Conservation (phyloP, 805 yeast species). For the Starmerella vitae region DNA sequence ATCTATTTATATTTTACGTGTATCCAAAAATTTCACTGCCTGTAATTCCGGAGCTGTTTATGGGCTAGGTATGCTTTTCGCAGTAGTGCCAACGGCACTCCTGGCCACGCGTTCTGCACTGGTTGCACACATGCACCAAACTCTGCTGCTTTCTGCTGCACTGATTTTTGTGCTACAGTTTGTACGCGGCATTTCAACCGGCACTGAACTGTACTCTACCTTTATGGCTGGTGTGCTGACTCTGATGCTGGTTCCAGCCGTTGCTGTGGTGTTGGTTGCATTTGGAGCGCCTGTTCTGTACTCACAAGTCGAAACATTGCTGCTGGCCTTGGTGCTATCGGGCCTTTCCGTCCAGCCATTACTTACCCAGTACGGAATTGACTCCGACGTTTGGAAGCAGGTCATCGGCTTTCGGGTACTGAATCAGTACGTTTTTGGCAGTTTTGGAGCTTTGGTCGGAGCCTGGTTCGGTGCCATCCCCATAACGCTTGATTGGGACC, state of each 20-base stretch:
- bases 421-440: slow-evolving; percentile 24
- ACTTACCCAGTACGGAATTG: slow-evolving; percentile 41
- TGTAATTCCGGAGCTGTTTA: too few species aligned
- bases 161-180: slow-evolving; percentile 7
- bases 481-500: slow-evolving; percentile 94
- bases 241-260: slow-evolving; percentile 23
- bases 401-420: slow-evolving; percentile 24
- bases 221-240: slow-evolving; percentile 24
- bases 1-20: too few species aligned
- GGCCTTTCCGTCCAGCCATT: slow-evolving; percentile 50
- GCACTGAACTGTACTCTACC: slow-evolving; percentile 20
- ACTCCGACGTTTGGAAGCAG: slow-evolving; percentile 35
- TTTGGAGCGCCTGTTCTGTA: slow-evolving; percentile 71
- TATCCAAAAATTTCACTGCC: too few species aligned
- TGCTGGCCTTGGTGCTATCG: slow-evolving; percentile 50
- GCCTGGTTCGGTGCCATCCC: slow-evolving; percentile 91
- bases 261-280: slow-evolving; percentile 34
- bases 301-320: slow-evolving; percentile 38
- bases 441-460: slow-evolving; percentile 42
- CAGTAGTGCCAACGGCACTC: slow-evolving; percentile 12
- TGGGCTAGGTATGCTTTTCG: slow-evolving; percentile 19
- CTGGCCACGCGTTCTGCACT: slow-evolving; percentile 15
- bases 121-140: slow-evolving; percentile 5
- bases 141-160: slow-evolving; percentile 7
- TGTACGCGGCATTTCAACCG: slow-evolving; percentile 6